A percentile compares a stretch with the other conserved stretches of the same genome.
These are phyloP conservation scores for Salvia sclarea DNA, from an alignment of 305 asterid species.

Conservation along the genomic window DNA sequence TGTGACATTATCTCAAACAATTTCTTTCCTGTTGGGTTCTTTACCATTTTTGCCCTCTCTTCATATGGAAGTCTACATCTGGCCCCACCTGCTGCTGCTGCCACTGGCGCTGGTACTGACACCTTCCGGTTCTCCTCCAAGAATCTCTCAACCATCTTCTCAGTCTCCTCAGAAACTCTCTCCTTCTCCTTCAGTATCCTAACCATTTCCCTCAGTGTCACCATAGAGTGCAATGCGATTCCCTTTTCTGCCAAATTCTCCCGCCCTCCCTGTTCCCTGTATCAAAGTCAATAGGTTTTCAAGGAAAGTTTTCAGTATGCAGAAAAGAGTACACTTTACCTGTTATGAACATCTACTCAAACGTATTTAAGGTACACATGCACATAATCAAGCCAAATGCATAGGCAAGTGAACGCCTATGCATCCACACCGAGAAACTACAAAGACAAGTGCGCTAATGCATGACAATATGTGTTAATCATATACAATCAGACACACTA, in stretches of 20 bases:
- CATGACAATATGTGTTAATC: background rate
- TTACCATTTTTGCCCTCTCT: slow-evolving; percentile 75
- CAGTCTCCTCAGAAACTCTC: slow-evolving; percentile 74
- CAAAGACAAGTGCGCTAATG: background rate
- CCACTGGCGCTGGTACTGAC: slow-evolving; percentile 44
- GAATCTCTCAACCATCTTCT: slow-evolving; percentile 72
- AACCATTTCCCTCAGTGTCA: slow-evolving; percentile 83
- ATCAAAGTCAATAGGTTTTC: background rate
- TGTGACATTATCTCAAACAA: slow-evolving; percentile 82
- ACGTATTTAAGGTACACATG: background rate
- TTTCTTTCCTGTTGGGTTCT: slow-evolving; percentile 80
- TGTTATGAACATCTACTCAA: background rate
- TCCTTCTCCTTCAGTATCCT: slow-evolving; percentile 86
- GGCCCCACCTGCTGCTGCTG: slow-evolving; percentile 39
- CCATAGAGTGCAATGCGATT: slow-evolving; percentile 86
- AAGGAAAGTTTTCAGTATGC: background rate
- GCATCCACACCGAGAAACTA: slow-evolving; percentile 1
- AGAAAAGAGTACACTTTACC: background rate
- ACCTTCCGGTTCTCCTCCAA: slow-evolving; percentile 78
- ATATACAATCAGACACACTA: background rate
- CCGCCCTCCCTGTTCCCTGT: slow-evolving; percentile 97
- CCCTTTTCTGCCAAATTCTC: slow-evolving; percentile 89
- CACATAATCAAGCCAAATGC: background rate
- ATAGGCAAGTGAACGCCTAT: background rate
- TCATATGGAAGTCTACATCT: slow-evolving; percentile 61